Evolutionary conservation across 768 basidiomycete species (phyloP), one percentile per base, ranked within the genome.

Genomic region (Tulasnella sp.): DNA sequence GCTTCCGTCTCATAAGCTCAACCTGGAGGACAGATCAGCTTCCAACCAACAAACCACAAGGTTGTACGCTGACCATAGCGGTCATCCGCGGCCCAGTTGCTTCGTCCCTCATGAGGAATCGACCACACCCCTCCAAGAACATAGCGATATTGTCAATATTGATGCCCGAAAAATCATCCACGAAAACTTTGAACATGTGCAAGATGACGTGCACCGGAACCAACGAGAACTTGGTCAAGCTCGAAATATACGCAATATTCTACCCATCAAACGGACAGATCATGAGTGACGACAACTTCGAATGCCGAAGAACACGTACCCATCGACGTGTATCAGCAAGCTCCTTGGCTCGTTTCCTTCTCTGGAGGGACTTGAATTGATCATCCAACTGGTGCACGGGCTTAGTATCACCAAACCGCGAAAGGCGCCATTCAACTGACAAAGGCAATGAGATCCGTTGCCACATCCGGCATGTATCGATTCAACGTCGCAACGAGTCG

Each of bases 171-270:
- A 99, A 90, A 67, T 97, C 94, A 66, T 97, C 94, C 64, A 98
- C 72, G 69, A 89, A 94, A 49, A 94, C 91, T 78, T 98, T 98
- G 74, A 94, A 86, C 64, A 90, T 85, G 67, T 98, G 93, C 45
- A 99, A 72, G 64, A 98, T 90, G 56, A 94, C 74, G 67, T 98
- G 92, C 3, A 83, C 72, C 27, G 90, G 92, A 6, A 97, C 87
- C 19, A 98, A 81, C 36, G 78, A 75, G 69, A 98, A 98, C 70
- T 99, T 99, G n/a, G 93, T 93, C 63, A 99, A 71, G 68, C 86
- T 94, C 4, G 88, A 85, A 57, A 92, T 69, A 71, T 85, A 99
- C 11, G 80, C 76, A 21, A 88, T 78, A 66, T 98, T 99, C 91
- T 97, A 64, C 19, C 35, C 4, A 11, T n/a, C n/a, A 39, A 31